A percentile compares a stretch with the other conserved stretches of the same genome.
phyloP scores from a whole-genome alignment of 768 basidiomycete species.

The Cantharellus anzutake region DNA sequence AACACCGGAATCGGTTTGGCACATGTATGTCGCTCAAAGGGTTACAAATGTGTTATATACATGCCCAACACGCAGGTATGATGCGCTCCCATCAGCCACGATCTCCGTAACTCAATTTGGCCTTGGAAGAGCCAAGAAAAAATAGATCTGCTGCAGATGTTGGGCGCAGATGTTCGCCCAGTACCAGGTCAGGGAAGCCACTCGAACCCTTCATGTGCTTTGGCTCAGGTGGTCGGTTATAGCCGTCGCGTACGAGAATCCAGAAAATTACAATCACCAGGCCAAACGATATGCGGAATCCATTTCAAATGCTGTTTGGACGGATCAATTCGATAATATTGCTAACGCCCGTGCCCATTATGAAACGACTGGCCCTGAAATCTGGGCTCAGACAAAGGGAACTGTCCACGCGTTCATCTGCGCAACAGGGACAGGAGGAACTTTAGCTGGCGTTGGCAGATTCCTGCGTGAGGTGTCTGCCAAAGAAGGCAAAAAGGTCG shows the following conservation, averaged over 20 bases:
- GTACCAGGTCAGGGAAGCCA: slow-evolving; percentile 32
- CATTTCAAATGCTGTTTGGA: slow-evolving; percentile 77
- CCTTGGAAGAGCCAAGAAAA: slow-evolving; percentile 75
- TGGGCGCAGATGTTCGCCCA: slow-evolving; percentile 90
- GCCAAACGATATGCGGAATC: slow-evolving; percentile 69
- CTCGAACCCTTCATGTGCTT: not conserved
- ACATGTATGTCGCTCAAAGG: slow-evolving; percentile 79
- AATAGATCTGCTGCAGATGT: slow-evolving; percentile 91
- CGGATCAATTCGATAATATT: slow-evolving; percentile 92
- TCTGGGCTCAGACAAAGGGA: slow-evolving; percentile 77
- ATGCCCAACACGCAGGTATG: slow-evolving; percentile 86
- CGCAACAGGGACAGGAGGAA: slow-evolving; percentile 90
- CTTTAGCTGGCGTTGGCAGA: slow-evolving; percentile 74
- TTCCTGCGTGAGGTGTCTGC: slow-evolving; percentile 65
- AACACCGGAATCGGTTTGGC: slow-evolving; percentile 96
- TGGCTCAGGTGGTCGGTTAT: not conserved
- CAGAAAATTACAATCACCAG: slow-evolving; percentile 94
- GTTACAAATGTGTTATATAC: slow-evolving; percentile 97
- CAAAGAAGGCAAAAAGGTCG: slow-evolving; percentile 34
- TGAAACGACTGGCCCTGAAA: slow-evolving; percentile 83
- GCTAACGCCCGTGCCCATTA: slow-evolving; percentile 86
- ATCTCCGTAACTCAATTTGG: slow-evolving; percentile 7
- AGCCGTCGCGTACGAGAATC: slow-evolving; percentile 90
- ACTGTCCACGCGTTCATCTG: slow-evolving; percentile 82
- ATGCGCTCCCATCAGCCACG: not conserved